These are phyloP conservation scores for Podospora pseudoanserina DNA, from an alignment of 495 filamentous ascomycete genomes.

Conservation along the genomic window DNA sequence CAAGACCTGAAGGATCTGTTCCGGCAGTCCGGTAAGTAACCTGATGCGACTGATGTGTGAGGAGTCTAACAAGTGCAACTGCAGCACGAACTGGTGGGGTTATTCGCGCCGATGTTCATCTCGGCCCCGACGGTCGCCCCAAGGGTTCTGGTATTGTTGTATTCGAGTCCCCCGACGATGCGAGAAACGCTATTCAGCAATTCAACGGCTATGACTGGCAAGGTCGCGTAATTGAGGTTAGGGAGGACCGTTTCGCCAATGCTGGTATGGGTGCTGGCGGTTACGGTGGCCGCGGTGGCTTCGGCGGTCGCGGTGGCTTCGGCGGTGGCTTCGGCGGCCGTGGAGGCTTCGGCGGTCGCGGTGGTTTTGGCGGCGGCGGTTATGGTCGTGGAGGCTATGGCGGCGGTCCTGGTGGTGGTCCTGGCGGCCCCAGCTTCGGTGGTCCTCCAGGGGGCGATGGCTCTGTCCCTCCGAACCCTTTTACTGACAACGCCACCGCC, in stretches of 20 bases:
- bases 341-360: conserved; percentile 41
- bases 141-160: conserved; percentile 96
- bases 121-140: conserved; percentile 85
- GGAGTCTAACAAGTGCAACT: conserved; percentile 1
- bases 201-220: conserved; percentile 99
- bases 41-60: background rate
- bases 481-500: conserved; percentile 89
- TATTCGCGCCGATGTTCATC: conserved; percentile 93
- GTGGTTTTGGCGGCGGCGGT: conserved; percentile 34
- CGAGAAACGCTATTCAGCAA: conserved; percentile 89
- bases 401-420: conserved; percentile 41
- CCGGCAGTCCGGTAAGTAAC: conserved; percentile 86
- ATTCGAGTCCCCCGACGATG: conserved; percentile 91
- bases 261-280: conserved; percentile 56
- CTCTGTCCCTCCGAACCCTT: conserved; percentile 78
- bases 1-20: conserved; percentile 99
- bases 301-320: conserved; percentile 52
- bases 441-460: conserved; percentile 42
- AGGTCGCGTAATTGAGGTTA: conserved; percentile 86
- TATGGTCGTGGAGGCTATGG: conserved; percentile 48
- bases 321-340: conserved; percentile 56
- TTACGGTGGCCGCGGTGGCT: conserved; percentile 43
- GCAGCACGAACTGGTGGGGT: conserved; percentile 68
- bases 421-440: conserved; percentile 43
- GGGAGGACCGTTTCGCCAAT: conserved; percentile 91